Base-by-base conservation (phyloP, 768 basidiomycete species). In the Tephrocybe sp. region DNA sequence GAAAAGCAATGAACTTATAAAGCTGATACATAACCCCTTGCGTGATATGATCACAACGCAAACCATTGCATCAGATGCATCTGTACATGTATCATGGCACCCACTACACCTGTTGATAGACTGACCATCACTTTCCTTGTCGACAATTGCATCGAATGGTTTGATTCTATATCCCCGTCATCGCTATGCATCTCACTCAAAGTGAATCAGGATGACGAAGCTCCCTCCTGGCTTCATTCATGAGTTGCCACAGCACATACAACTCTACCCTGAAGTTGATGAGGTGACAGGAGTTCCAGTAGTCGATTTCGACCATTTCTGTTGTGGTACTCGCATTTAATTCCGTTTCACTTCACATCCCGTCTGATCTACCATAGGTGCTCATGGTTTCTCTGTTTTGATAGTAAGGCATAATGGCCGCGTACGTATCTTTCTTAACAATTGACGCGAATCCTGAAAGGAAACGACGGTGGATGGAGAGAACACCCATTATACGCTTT, bases 131-230 rank as follows among this genome's bases (percentile, higher is more conserved):
- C 80, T 0, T 86, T 90, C 57, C 74, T 89, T 7, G 86, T 90
- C 24, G 89, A 90, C 62, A 88, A 90, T 56, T 75, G 67, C 49
- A 82, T 91, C 28, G 90, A 92, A 84, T 92, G 90, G 89, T 85
- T 49, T 28, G 48, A 7, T 44, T 13, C 18, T 27, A 21, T 9
- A n/a, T 2, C 24, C 38, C 58, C 8, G 16, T 28, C 9, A 26
- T 30, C n/a, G 13, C 25, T 18, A 28, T 31, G 38, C 26, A 37
- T 16, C 34, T 24, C 11, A 25, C 46, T 47, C 39, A 18, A 40
- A 37, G 40, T 21, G 1, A 19, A 45, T 13, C 52, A 89, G 88
- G 88, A 85, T 92, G 78, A 86, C 86, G 9, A 83, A 82, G 62
- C 67, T 92, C 7, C 91, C 92, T 6, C 78, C 85, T 1, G 88